Conservation (phyloP, 1,139 yeast genomes). For the Zygoascus sp. region DNA sequence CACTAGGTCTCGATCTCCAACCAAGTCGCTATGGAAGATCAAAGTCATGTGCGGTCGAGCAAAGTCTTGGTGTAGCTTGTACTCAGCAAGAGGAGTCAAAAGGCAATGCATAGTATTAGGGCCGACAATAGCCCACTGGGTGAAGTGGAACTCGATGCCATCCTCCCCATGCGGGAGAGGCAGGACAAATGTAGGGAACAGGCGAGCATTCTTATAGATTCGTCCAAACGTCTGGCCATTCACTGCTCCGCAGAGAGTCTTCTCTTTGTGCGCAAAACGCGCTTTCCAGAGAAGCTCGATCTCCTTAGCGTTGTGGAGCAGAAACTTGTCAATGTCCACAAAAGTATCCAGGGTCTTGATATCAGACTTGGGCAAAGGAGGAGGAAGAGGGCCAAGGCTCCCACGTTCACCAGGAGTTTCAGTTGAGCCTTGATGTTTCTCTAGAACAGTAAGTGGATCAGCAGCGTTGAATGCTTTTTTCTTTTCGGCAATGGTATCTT, state of each 20-base stretch:
- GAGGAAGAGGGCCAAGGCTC: slow-evolving; percentile 8
- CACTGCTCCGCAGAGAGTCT: slow-evolving; percentile 62
- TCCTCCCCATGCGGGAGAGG: slow-evolving; percentile 44
- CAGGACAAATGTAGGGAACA: slow-evolving; percentile 56
- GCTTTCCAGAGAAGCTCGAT: slow-evolving; percentile 87
- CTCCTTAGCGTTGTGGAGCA: slow-evolving; percentile 51
- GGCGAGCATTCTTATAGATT: slow-evolving; percentile 63
- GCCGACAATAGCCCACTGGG: slow-evolving; percentile 92
- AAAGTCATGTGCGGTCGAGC: slow-evolving; percentile 95
- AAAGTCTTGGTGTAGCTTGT: slow-evolving; percentile 81
- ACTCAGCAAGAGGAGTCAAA: slow-evolving; percentile 89
- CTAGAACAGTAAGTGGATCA: slow-evolving; percentile 65
- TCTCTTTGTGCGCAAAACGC: slow-evolving; percentile 61
- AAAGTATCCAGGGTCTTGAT: slow-evolving; percentile 71
- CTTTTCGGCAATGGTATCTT: slow-evolving; percentile 54
- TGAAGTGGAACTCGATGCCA: slow-evolving; percentile 78
- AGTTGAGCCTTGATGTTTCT: slow-evolving; percentile 1
- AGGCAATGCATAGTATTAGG: slow-evolving; percentile 82
- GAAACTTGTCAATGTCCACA: slow-evolving; percentile 63
- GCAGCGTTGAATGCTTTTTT: slow-evolving; percentile 54
- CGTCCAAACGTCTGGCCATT: slow-evolving; percentile 52
- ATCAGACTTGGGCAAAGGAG: slow-evolving; percentile 17
- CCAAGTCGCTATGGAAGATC: slow-evolving; percentile 78
- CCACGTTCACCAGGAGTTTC: slow-evolving; percentile 1
- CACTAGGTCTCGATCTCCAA: slow-evolving; percentile 57